phyloP scores from a whole-genome alignment of 2,329 filamentous ascomycete species.

The Ophiostoma tasmaniense region DNA sequence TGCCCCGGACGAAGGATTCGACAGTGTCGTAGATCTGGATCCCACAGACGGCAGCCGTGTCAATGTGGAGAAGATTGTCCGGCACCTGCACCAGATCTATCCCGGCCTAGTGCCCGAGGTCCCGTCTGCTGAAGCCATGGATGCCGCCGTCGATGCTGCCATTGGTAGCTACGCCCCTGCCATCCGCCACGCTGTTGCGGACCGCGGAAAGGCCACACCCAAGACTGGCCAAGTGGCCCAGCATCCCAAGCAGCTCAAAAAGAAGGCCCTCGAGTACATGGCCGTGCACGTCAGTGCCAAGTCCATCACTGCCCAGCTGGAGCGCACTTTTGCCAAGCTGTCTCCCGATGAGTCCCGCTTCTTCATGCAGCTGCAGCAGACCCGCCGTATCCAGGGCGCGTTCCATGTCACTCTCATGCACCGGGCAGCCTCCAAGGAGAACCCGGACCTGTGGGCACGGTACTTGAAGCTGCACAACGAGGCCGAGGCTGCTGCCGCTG shows the following conservation, averaged over 20 bases:
- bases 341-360: constrained; percentile 50
- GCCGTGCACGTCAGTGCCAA: constrained; percentile 38
- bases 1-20: constrained; percentile 73
- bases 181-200: constrained; percentile 65
- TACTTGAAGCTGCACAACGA: constrained; percentile 54
- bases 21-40: constrained; percentile 77
- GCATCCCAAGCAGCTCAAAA: constrained; percentile 32
- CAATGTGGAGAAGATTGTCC: constrained; percentile 76
- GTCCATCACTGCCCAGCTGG: constrained; percentile 47
- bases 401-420: constrained; percentile 97
- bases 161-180: constrained; percentile 69
- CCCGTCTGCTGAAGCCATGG: constrained; percentile 65
- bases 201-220: constrained; percentile 37
- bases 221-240: constrained; percentile 27
- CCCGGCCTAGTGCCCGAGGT: constrained; percentile 65
- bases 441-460: constrained; percentile 65
- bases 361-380: constrained; percentile 66
- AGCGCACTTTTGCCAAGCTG: constrained; percentile 56
- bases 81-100: constrained; percentile 63
- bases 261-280: constrained; percentile 49
- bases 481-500: constrained; percentile 27
- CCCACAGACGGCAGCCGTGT: constrained; percentile 66
- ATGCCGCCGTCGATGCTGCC: constrained; percentile 67
- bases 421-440: constrained; percentile 50
- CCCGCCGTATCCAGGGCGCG: constrained; percentile 65